phyloP scores from a whole-genome alignment of 352 stramenopile genomes.

The Phytophthora tentaculata region DNA sequence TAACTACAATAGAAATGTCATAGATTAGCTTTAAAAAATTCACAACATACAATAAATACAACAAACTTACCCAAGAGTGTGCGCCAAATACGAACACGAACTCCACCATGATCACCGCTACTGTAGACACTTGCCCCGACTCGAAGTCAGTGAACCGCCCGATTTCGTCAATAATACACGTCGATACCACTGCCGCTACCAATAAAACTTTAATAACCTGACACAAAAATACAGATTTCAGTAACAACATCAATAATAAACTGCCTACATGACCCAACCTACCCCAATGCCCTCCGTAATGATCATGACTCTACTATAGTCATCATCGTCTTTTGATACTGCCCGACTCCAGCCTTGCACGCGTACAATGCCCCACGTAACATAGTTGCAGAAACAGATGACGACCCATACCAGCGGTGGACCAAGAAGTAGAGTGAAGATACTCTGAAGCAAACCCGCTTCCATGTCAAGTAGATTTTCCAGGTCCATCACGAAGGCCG shows the following conservation, averaged over 20 bases:
- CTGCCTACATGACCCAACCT: constrained; percentile 2
- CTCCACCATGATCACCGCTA: constrained; percentile 82
- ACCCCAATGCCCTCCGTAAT: constrained; percentile 85
- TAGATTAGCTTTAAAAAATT: constrained; percentile 12
- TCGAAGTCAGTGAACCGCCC: constrained; percentile 81
- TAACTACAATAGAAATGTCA: constrained; percentile 44
- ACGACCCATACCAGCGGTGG: constrained; percentile 83
- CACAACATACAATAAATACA: no score
- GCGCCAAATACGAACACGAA: constrained; percentile 80
- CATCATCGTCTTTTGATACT: constrained; percentile 76
- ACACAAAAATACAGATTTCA: constrained; percentile 5
- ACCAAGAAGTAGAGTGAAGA: constrained; percentile 71
- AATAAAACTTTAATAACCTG: constrained; percentile 85
- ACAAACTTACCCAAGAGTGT: constrained; percentile 74
- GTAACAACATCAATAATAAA: neutral
- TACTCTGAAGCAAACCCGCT: constrained; percentile 45
- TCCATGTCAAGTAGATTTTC: constrained; percentile 51
- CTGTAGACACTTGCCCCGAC: constrained; percentile 78
- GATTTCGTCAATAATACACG: constrained; percentile 86
- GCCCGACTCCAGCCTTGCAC: constrained; percentile 82
- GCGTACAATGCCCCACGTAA: constrained; percentile 83
- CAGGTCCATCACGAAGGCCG: constrained; percentile 72
- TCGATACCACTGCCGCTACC: constrained; percentile 83
- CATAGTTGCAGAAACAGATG: constrained; percentile 83
- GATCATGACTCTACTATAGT: constrained; percentile 89